Evolutionary conservation across 1,284 basidiomycete species (phyloP).

Genomic region (Exsudoporus floridanus): DNA sequence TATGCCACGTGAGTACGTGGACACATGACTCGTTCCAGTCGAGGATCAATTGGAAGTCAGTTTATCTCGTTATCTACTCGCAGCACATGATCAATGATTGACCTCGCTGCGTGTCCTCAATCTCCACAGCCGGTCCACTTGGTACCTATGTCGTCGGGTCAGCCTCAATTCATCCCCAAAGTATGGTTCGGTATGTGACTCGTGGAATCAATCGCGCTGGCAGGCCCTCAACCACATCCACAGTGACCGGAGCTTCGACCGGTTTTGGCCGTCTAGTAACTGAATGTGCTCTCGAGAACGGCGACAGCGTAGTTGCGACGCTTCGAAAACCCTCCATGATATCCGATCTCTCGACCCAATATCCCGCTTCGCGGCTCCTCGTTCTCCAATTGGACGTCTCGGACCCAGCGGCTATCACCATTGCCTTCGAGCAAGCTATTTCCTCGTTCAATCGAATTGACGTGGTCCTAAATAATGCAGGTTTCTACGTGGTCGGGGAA

Average conservation of each 20-base stretch:
- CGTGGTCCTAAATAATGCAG: slow-evolving; percentile 40
- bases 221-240: neutral
- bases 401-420: slow-evolving; percentile 16
- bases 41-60: too few species aligned
- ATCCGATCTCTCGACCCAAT: slow-evolving; percentile 23
- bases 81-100: neutral
- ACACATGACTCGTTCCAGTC: slow-evolving; percentile 1
- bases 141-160: slow-evolving; percentile 4
- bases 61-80: neutral
- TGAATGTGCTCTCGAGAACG: slow-evolving; percentile 28
- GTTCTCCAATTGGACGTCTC: slow-evolving; percentile 32
- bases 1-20: neutral
- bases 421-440: slow-evolving; percentile 28
- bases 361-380: slow-evolving; percentile 25
- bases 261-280: slow-evolving; percentile 31
- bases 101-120: neutral
- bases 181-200: slow-evolving; percentile 30
- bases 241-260: slow-evolving; percentile 35
- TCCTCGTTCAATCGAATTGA: slow-evolving; percentile 31
- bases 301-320: slow-evolving; percentile 35
- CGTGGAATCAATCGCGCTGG: neutral
- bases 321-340: slow-evolving; percentile 30
- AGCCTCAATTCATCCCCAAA: slow-evolving; percentile 9
- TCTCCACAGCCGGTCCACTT: neutral
- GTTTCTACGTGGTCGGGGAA: slow-evolving; percentile 27